Conservation (phyloP, 1,139 yeast genomes). For the Suhomyces coccinellae region DNA sequence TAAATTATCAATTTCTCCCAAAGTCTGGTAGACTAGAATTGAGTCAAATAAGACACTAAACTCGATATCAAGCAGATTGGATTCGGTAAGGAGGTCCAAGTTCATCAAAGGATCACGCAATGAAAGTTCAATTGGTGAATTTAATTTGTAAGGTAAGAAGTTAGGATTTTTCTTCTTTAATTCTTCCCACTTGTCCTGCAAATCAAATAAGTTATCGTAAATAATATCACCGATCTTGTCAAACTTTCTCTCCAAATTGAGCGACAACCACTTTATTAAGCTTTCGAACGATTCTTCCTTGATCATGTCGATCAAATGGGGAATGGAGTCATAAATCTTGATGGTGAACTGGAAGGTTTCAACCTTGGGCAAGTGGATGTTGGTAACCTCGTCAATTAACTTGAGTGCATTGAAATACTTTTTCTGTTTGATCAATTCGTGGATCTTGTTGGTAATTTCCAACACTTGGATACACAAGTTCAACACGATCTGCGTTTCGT, state of each 20-base stretch:
- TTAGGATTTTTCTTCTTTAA: slow-evolving; percentile 32
- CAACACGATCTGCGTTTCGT: slow-evolving; percentile 61
- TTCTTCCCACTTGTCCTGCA: slow-evolving; percentile 60
- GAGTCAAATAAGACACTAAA: slow-evolving; percentile 78
- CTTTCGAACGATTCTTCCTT: slow-evolving; percentile 77
- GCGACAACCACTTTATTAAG: slow-evolving; percentile 68
- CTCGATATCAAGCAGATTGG: slow-evolving; percentile 46
- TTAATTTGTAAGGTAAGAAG: slow-evolving; percentile 64
- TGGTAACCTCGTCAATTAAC: slow-evolving; percentile 69
- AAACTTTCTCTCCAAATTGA: slow-evolving; percentile 61
- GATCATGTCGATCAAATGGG: slow-evolving; percentile 72
- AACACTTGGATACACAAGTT: slow-evolving; percentile 77
- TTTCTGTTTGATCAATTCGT: slow-evolving; percentile 71
- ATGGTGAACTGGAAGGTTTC: slow-evolving; percentile 76
- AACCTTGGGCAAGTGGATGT: slow-evolving; percentile 67
- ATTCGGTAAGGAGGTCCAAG: slow-evolving; percentile 49
- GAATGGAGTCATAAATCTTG: slow-evolving; percentile 71
- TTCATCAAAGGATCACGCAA: slow-evolving; percentile 56
- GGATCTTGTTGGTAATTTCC: slow-evolving; percentile 83
- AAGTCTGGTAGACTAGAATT: slow-evolving; percentile 73
- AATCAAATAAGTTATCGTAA: slow-evolving; percentile 52
- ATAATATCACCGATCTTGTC: slow-evolving; percentile 60
- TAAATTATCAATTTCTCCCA: slow-evolving; percentile 63
- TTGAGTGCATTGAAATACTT: slow-evolving; percentile 87
- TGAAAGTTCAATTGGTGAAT: slow-evolving; percentile 82